Base-by-base conservation (phyloP, 805 yeast species). In the Cephaloascus albidus region DNA sequence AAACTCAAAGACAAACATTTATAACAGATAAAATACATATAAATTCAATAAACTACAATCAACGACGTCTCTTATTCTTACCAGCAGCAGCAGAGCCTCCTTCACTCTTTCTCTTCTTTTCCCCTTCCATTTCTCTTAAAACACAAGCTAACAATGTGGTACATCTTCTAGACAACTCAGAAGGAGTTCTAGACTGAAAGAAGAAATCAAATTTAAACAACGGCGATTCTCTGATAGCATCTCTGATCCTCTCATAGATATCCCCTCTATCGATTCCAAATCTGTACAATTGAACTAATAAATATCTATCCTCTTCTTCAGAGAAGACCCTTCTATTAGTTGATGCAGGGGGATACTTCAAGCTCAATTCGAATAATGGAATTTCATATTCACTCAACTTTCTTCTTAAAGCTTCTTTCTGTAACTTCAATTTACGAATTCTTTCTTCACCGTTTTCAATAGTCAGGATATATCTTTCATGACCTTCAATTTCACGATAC, bases 391-490 rank as follows among this genome's bases (percentile, higher is more conserved):
- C 70, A 18, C 83, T 72, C 23, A 93, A 61, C 57, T 90, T 89
- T 44, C 82, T 68, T 51, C 89, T 74, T 40, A 93, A 65, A 16
- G 86, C 74, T 57, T 85, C 95, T 54, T 79, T 85, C 52, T 88
- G 96, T 26, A 78, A 61, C 49, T 72, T 73, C 8, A 72, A 54
- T 50, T 76, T 78, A 36, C 76, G 66, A 19, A 85, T 72, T 56
- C 75, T 83, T 44, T 88, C 96, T 55, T 93, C 97, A 14, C 97
- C 98, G 3, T 74, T 70, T 52, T 88, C 95, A 44, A 93, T 86
- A 50, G 81, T 90, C 16, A 72, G 66, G 39, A 89, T 61, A 57
- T 82, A 86, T 45, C 85, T 74, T 48, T 93, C 98, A 59, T 81
- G 82, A 10, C 96, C 95, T 27, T 90, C 97, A 45, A 93, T 81